These are phyloP conservation scores for Tolypocladium sp. DNA, from an alignment of 2,329 filamentous ascomycete genomes.

Conservation along the genomic window DNA sequence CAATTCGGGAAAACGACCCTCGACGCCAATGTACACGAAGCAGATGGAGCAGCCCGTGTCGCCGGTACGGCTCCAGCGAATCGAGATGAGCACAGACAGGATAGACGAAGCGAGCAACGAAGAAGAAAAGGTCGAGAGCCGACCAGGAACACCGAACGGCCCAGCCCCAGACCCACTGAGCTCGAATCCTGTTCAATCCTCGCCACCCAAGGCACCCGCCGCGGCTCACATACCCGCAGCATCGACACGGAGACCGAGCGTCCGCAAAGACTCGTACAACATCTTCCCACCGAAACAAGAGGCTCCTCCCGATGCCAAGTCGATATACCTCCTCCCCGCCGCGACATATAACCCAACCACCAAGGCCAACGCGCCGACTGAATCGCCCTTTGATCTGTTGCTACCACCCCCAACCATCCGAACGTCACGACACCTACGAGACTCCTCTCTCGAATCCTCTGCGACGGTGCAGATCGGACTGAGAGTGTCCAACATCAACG, in stretches of 20 bases:
- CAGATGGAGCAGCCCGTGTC: conserved; percentile 12
- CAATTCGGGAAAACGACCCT: conserved; percentile 1
- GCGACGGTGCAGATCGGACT: conserved; percentile 66
- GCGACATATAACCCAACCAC: conserved; percentile 3
- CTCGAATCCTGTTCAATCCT: not conserved
- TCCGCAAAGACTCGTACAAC: not conserved
- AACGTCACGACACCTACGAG: conserved; percentile 36
- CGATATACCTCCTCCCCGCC: conserved; percentile 29
- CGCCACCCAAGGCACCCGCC: not conserved
- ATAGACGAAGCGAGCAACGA: not conserved
- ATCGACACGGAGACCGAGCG: not conserved
- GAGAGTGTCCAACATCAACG: conserved; percentile 51
- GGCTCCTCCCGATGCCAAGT: conserved; percentile 8
- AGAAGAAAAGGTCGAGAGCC: not conserved
- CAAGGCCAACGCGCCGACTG: not conserved
- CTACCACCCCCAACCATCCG: conserved; percentile 36
- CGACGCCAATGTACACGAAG: conserved; percentile 8
- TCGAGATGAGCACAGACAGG: not conserved
- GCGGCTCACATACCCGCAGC: not conserved
- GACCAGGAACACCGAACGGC: not conserved
- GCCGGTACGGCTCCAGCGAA: not conserved
- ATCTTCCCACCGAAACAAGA: conserved; percentile 9
- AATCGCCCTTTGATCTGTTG: conserved; percentile 7
- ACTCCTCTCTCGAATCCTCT: conserved; percentile 54
- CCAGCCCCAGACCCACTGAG: not conserved